Evolutionary conservation across 2,329 filamentous ascomycete genomes (phyloP).

Genomic region (Pseudocercospora musae): DNA sequence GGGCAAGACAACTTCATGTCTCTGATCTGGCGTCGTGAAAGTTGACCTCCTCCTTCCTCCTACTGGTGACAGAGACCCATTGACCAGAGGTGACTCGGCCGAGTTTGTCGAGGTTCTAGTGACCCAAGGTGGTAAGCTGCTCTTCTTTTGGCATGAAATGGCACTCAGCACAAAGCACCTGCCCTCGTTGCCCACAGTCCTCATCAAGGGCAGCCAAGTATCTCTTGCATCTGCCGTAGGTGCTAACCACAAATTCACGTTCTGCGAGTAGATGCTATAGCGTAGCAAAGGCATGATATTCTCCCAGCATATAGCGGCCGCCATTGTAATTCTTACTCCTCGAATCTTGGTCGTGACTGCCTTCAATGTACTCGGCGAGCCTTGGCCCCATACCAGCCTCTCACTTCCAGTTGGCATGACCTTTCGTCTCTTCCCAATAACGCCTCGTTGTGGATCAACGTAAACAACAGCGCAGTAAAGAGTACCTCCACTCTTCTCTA

Average conservation of each 20-base stretch:
- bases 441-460: conserved; percentile 68
- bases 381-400: conserved; percentile 84
- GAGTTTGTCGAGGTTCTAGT: conserved; percentile 26
- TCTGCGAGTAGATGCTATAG: conserved; percentile 80
- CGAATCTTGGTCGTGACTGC: conserved; percentile 77
- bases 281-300: conserved; percentile 91
- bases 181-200: conserved; percentile 76
- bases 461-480: conserved; percentile 82
- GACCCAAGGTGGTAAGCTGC: conserved; percentile 59
- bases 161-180: conserved; percentile 80
- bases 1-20: conserved; percentile 53
- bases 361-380: conserved; percentile 71
- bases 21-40: conserved; percentile 46
- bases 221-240: conserved; percentile 84
- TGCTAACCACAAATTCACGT: conserved; percentile 86
- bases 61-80: conserved; percentile 12
- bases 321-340: conserved; percentile 75
- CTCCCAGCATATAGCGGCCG: conserved; percentile 88
- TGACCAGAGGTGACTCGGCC: neutral
- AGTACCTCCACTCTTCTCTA: conserved; percentile 77
- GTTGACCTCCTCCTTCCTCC: conserved; percentile 40
- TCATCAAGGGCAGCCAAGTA: conserved; percentile 78
- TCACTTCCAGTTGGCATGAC: conserved; percentile 89
- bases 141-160: conserved; percentile 72
- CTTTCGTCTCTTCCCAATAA: conserved; percentile 83